Percentiles rank a stretch among this genome's conserved stretches.
Evolutionary conservation across 164 flowering plant genomes (phyloP).

Genomic region (Macadamia tetraphylla): DNA sequence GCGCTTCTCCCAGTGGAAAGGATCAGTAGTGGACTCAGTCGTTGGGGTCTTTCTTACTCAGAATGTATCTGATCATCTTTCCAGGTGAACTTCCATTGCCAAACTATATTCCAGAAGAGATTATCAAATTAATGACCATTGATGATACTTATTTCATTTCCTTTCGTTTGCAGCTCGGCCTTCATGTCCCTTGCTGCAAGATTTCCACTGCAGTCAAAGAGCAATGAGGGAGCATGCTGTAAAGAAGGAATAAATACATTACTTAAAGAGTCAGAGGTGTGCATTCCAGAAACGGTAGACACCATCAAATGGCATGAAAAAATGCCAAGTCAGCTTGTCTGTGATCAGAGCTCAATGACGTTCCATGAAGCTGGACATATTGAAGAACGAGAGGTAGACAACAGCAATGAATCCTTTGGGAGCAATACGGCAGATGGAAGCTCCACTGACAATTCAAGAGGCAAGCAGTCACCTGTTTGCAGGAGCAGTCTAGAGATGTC

Average conservation of each 20-base stretch:
- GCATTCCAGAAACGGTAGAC: slow-evolving; percentile 6
- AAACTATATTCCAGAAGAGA: background rate
- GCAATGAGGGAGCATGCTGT: background rate
- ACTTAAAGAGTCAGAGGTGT: slow-evolving; percentile 27
- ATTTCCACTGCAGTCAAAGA: slow-evolving; percentile 32
- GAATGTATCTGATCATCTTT: slow-evolving; percentile 59
- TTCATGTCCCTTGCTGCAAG: slow-evolving; percentile 50
- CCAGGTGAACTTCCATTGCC: slow-evolving; percentile 38
- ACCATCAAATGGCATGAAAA: slow-evolving; percentile 15
- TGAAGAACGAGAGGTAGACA: slow-evolving; percentile 15
- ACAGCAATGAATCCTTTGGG: slow-evolving; percentile 19
- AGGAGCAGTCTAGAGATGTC: background rate
- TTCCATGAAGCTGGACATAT: slow-evolving; percentile 8
- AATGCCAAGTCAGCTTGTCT: slow-evolving; percentile 1
- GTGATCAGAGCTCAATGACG: slow-evolving; percentile 6
- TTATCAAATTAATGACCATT: background rate
- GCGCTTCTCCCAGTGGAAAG: slow-evolving; percentile 51
- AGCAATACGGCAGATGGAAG: slow-evolving; percentile 8
- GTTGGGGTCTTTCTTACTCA: slow-evolving; percentile 65
- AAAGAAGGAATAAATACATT: slow-evolving; percentile 7
- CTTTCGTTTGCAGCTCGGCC: slow-evolving; percentile 42
- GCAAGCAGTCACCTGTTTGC: slow-evolving; percentile 3
- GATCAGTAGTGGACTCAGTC: slow-evolving; percentile 65
- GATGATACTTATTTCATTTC: background rate
- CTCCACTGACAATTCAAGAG: slow-evolving; percentile 8